Conservation (phyloP, 2,329 filamentous ascomycete genomes). For the Calonectria hawksworthii region DNA sequence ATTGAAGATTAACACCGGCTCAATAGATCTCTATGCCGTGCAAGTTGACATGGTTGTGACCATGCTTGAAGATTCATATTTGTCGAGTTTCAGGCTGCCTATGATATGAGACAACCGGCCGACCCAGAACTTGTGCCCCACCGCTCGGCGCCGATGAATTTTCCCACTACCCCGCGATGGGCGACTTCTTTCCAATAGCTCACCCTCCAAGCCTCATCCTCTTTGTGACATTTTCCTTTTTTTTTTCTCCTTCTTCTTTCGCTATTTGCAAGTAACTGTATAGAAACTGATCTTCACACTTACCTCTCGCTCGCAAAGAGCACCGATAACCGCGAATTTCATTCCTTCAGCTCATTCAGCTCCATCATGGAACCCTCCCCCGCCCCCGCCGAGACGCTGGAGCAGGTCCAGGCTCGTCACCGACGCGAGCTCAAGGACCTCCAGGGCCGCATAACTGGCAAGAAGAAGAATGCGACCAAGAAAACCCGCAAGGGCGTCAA, state of each 20-base stretch:
- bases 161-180: conserved; percentile 34
- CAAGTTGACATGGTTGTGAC: background rate
- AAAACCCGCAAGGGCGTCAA: conserved; percentile 83
- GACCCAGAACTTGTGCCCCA: background rate
- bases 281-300: background rate
- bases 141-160: conserved; percentile 23
- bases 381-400: conserved; percentile 67
- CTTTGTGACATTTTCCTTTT: background rate
- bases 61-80: background rate
- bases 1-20: background rate
- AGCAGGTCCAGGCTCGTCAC: conserved; percentile 84
- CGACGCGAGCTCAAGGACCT: conserved; percentile 91
- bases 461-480: conserved; percentile 97
- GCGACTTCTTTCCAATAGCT: background rate
- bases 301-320: background rate
- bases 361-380: conserved; percentile 6
- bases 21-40: background rate
- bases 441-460: conserved; percentile 87
- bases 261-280: background rate
- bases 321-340: background rate
- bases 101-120: background rate
- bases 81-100: background rate
- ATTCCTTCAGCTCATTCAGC: background rate
- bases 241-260: background rate
- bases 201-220: conserved; percentile 5